phyloP scores from a whole-genome alignment of 75 land plant species.

The Azolla pinnata region DNA sequence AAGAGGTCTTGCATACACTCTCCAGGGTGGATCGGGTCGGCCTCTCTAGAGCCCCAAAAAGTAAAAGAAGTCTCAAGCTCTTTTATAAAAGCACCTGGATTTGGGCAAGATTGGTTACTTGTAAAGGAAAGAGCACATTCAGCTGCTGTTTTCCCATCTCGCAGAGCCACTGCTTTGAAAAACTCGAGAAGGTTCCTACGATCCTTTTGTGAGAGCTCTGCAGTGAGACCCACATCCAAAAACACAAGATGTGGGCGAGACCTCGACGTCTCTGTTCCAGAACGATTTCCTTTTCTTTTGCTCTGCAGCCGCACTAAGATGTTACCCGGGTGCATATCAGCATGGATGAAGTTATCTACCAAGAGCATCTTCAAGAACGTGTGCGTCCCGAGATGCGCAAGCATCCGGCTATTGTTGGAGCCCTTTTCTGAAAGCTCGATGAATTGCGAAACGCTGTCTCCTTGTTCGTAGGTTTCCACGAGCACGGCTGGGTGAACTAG shows the following conservation, averaged over 20 bases:
- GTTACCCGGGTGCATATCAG: slow-evolving; percentile 94
- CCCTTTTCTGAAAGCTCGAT: slow-evolving; percentile 41
- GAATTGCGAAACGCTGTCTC: slow-evolving; percentile 57
- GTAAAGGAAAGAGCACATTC: slow-evolving; percentile 69
- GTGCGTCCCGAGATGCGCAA: slow-evolving; percentile 80
- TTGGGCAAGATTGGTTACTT: slow-evolving; percentile 61
- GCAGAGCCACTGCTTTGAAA: slow-evolving; percentile 69
- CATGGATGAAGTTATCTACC: slow-evolving; percentile 89
- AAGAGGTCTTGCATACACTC: slow-evolving; percentile 72
- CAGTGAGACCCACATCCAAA: slow-evolving; percentile 90
- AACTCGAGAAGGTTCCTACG: slow-evolving; percentile 53
- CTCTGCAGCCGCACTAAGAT: slow-evolving; percentile 65
- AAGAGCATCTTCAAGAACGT: slow-evolving; percentile 78
- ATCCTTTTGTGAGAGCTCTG: slow-evolving; percentile 69
- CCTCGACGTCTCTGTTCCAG: slow-evolving; percentile 32
- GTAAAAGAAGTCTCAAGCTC: slow-evolving; percentile 54
- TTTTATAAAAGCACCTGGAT: slow-evolving; percentile 60
- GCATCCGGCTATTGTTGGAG: slow-evolving; percentile 32
- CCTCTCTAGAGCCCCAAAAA: slow-evolving; percentile 64
- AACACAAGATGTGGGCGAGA: slow-evolving; percentile 68
- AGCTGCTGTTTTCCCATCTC: slow-evolving; percentile 75
- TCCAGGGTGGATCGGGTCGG: slow-evolving; percentile 49
- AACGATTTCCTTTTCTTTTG: slow-evolving; percentile 13
- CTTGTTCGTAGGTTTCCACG: slow-evolving; percentile 72
- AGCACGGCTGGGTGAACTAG: slow-evolving; percentile 84